Evolutionary conservation across 768 basidiomycete species (phyloP).

Genomic region (Russula emetica): DNA sequence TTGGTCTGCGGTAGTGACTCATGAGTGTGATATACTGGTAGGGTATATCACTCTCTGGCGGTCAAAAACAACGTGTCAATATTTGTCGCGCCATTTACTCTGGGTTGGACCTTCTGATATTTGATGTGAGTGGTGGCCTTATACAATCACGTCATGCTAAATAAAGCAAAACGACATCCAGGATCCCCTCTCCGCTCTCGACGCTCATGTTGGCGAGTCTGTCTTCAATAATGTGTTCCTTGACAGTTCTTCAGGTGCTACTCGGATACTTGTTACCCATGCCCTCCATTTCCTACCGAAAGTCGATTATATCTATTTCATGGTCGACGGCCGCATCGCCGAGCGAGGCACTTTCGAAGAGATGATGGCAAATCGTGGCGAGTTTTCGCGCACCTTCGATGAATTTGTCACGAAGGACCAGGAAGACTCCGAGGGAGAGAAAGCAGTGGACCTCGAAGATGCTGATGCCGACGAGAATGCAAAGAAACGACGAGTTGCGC

Average conservation of each 20-base stretch:
- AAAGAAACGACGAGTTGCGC: constrained; percentile 37
- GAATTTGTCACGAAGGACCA: constrained; percentile 62
- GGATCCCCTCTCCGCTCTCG: constrained; percentile 87
- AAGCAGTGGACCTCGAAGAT: constrained; percentile 37
- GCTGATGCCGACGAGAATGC: constrained; percentile 37
- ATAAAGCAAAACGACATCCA: constrained; percentile 28
- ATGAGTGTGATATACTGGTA: constrained; percentile 26
- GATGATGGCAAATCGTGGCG: constrained; percentile 57
- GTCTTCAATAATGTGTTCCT: constrained; percentile 82
- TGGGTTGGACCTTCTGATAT: constrained; percentile 79
- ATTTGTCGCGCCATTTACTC: constrained; percentile 87
- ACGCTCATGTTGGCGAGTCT: constrained; percentile 86
- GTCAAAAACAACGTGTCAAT: constrained; percentile 75
- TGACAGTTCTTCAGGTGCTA: constrained; percentile 59
- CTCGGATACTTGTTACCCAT: constrained; percentile 86
- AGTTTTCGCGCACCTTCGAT: constrained; percentile 49
- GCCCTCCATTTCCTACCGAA: constrained; percentile 85
- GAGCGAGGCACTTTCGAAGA: constrained; percentile 78
- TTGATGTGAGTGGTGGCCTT: constrained; percentile 50
- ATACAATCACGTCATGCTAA: not conserved
- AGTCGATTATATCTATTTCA: constrained; percentile 80
- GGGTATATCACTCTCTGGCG: constrained; percentile 86
- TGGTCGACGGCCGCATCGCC: constrained; percentile 70
- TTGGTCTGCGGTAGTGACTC: not conserved
- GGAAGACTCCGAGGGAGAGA: constrained; percentile 44